phyloP scores from a whole-genome alignment of 1,284 basidiomycete species.

The Leccinum solheimii region DNA sequence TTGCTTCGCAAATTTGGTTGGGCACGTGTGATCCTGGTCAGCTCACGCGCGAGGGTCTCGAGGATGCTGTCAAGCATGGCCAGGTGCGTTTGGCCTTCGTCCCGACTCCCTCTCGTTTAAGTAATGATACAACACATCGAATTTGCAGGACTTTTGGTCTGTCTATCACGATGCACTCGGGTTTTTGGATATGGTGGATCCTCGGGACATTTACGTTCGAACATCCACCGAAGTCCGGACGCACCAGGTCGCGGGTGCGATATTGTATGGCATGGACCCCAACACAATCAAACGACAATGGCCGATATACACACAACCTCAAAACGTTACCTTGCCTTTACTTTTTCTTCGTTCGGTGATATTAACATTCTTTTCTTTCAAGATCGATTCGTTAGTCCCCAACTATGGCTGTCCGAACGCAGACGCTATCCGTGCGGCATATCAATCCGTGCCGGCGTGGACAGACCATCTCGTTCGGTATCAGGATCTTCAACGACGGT shows the following conservation, averaged over 20 bases:
- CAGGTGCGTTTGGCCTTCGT: slow-evolving; percentile 31
- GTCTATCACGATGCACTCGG: slow-evolving; percentile 46
- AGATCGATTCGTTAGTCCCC: slow-evolving; percentile 55
- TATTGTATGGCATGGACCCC: slow-evolving; percentile 53
- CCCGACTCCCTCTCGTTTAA: background rate
- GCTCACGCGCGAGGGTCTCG: slow-evolving; percentile 48
- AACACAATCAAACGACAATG: slow-evolving; percentile 37
- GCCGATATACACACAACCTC: slow-evolving; percentile 46
- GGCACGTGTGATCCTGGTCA: slow-evolving; percentile 57
- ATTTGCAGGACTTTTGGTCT: slow-evolving; percentile 49
- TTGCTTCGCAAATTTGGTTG: slow-evolving; percentile 51
- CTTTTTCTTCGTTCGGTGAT: background rate
- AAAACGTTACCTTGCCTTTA: slow-evolving; percentile 29
- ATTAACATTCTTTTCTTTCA: background rate
- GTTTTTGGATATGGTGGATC: slow-evolving; percentile 43
- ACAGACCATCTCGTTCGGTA: slow-evolving; percentile 48
- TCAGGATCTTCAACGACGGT: slow-evolving; percentile 39
- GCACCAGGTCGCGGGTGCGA: slow-evolving; percentile 51
- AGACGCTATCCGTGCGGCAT: slow-evolving; percentile 42
- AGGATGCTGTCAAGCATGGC: slow-evolving; percentile 51
- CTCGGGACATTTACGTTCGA: slow-evolving; percentile 45
- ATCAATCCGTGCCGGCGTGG: slow-evolving; percentile 52
- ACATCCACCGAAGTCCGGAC: slow-evolving; percentile 49
- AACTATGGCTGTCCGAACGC: slow-evolving; percentile 50
- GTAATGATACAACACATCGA: background rate